Percentiles rank a stretch among this genome's conserved stretches.
Evolutionary conservation across 768 basidiomycete genomes (phyloP).

Genomic region (Rhodosporidiobolus sp.): DNA sequence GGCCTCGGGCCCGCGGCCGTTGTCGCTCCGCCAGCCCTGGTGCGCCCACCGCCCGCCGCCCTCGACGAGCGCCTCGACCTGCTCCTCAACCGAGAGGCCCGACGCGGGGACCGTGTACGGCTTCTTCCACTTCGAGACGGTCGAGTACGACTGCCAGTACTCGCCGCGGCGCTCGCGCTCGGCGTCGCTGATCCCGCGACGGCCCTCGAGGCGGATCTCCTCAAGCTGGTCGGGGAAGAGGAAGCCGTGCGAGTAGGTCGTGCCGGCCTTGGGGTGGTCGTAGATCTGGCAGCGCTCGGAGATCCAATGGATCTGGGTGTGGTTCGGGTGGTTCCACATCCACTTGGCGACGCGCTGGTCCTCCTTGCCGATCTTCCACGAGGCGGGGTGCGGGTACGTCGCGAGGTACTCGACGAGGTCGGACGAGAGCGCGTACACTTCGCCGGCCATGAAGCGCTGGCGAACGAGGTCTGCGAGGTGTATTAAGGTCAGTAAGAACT

Average conservation of each 20-base stretch:
- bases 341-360: slow-evolving; percentile 91
- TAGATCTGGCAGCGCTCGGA: slow-evolving; percentile 97
- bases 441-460: slow-evolving; percentile 91
- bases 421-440: slow-evolving; percentile 85
- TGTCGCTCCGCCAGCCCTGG: slow-evolving; percentile 31
- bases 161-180: slow-evolving; percentile 47
- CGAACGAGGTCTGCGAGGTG: slow-evolving; percentile 66
- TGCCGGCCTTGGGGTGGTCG: slow-evolving; percentile 90
- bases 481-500: background rate
- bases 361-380: slow-evolving; percentile 73
- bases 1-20: slow-evolving; percentile 28
- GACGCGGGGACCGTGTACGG: slow-evolving; percentile 68
- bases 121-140: slow-evolving; percentile 77
- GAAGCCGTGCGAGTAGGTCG: slow-evolving; percentile 92
- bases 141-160: slow-evolving; percentile 63
- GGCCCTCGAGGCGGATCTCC: slow-evolving; percentile 58
- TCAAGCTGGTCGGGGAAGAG: slow-evolving; percentile 83
- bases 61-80: slow-evolving; percentile 88
- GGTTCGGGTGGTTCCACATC: slow-evolving; percentile 76
- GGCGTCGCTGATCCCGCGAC: slow-evolving; percentile 47
- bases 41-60: slow-evolving; percentile 53
- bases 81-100: slow-evolving; percentile 64
- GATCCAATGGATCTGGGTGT: slow-evolving; percentile 76
- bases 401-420: slow-evolving; percentile 82
- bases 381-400: slow-evolving; percentile 66